Base-by-base conservation (phyloP, 306 rosid species). In the Medicago ruthenica region DNA sequence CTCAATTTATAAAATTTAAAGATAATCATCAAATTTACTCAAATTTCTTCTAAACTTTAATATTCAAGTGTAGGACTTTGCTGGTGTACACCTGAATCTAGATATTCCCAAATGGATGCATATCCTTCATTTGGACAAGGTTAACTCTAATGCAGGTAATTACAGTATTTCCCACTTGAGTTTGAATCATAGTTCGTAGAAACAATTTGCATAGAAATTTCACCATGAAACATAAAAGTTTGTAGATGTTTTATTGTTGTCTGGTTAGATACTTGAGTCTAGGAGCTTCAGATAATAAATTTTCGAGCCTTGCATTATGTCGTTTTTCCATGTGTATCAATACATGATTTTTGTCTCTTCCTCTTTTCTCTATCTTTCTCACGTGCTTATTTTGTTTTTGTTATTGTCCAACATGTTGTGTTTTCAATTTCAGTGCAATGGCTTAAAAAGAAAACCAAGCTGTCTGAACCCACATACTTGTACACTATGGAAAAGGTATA, bases 401-500 rank as follows among this genome's bases (percentile, higher is more conserved):
- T 76, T 71, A 44, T 62, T 76, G 82, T 69, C 74, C 48, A 72
- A 47, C 63, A 67, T 48, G 36, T 69, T 73, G 12, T 59, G 53
- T 36, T 77, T 77, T 58, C 61, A 79, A 62, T 83, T 82, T 90
- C 96, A 96, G 99, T 92, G 88, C 92, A 88, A 79, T 90, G 93
- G 88, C 93, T 96, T 75, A 96, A 83, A 83, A 89, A 85, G 86
- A 87, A 87, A 73, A 86, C 89, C 88, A 87, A 86, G 85, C 83
- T 89, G 70, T 92, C 88, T 82, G 99, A 92, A 83, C 99, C 99
- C 54, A 88, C 90, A 36, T 96, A 92, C 70, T 73, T 92, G 40
- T 96, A 96, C 86, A 96, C 99, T 39, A 84, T 84, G 96, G 99
- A 96, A 83, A 96, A 96, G 99, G 99, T 90, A 77, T 74, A 9